Base-by-base conservation (phyloP, 2,329 filamentous ascomycete species). In the Diaporthe nobilis region DNA sequence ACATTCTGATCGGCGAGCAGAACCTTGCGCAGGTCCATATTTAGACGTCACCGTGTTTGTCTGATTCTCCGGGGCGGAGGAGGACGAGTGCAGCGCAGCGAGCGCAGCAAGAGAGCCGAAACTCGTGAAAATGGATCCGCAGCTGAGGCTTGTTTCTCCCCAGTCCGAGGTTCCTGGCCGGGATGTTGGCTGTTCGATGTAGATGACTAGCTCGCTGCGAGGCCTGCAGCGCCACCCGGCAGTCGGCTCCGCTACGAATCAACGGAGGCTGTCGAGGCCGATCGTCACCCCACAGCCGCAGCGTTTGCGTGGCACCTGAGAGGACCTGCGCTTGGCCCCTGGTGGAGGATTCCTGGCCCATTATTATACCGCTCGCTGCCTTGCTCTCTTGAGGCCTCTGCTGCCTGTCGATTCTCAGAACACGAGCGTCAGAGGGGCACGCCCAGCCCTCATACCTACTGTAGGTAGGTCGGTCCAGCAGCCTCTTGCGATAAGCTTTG, bases 1-100 rank as follows among this genome's bases (percentile, higher is more conserved):
- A 75, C 73, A 75, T 75, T 75, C 73, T 65, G 73, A 75, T 75
- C 73, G 68, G 49, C 73, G 68, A 60, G 31, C 47, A 72, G 34
- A 71, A 74, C 72, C 67, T 76, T 74, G 61, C 42, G 28, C 49
- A 68, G 75, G 51, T 75, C 75, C 75, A 76, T 67, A 67, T 76
- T 76, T 72, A 53, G 58, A 73, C 71, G 58, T 74, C 72, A 74
- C 73, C 65, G 53, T 34, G 42, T 60, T 53, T 57, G 71, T 63
- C 22, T 60, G 63, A 61, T 57, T 53, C 39, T 71, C 65, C 65
- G 61, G 72, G 72, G 49, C 61, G 39, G 20, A 71, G 51, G 28
- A 28, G 25, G 39, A 47, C 49, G 20, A 68, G 51, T 55, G 44
- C 47, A 65, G 58, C 49, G 65, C 65, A 68, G 63, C 60, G 28